Conservation (phyloP, 495 filamentous ascomycete species). For the Trichoderma gamsii region DNA sequence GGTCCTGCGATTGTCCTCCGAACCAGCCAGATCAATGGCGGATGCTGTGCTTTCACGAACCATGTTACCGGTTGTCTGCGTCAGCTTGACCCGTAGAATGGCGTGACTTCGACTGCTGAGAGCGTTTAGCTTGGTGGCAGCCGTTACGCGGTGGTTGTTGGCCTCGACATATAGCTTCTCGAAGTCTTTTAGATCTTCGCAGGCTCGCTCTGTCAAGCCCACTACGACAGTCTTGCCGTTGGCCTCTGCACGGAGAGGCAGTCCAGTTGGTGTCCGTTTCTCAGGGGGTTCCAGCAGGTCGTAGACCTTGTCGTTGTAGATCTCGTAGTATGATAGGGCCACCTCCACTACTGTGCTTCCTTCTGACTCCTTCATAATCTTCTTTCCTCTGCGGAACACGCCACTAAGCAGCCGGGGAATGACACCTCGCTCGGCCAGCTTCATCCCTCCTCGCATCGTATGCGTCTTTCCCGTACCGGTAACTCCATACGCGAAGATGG, state of each 20-base stretch:
- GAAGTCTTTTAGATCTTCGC: conserved; percentile 85
- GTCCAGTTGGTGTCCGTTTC: conserved; percentile 75
- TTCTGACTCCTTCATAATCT: conserved; percentile 77
- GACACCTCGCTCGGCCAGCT: conserved; percentile 79
- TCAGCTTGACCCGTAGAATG: conserved; percentile 83
- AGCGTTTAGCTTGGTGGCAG: conserved; percentile 92
- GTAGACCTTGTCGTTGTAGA: conserved; percentile 94
- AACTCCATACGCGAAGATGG: conserved; percentile 91
- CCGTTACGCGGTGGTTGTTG: conserved; percentile 86
- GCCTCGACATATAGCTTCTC: conserved; percentile 88
- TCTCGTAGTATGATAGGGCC: conserved; percentile 91
- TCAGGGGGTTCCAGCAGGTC: conserved; percentile 89
- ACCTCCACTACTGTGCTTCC: conserved; percentile 71
- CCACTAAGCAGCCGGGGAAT: conserved; percentile 84
- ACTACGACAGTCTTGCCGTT: conserved; percentile 91
- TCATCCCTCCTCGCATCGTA: conserved; percentile 94
- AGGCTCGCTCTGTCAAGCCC: conserved; percentile 79
- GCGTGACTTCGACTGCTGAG: conserved; percentile 92
- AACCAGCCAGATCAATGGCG: conserved; percentile 93
- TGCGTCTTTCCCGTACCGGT: conserved; percentile 97
- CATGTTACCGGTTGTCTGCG: conserved; percentile 63
- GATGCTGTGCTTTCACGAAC: conserved; percentile 76
- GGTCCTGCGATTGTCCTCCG: conserved; percentile 90
- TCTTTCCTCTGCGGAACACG: conserved; percentile 78
- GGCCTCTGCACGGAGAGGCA: conserved; percentile 76